Evolutionary conservation across 495 filamentous ascomycete species (phyloP).

Genomic region (Aspergillus funiculosus): DNA sequence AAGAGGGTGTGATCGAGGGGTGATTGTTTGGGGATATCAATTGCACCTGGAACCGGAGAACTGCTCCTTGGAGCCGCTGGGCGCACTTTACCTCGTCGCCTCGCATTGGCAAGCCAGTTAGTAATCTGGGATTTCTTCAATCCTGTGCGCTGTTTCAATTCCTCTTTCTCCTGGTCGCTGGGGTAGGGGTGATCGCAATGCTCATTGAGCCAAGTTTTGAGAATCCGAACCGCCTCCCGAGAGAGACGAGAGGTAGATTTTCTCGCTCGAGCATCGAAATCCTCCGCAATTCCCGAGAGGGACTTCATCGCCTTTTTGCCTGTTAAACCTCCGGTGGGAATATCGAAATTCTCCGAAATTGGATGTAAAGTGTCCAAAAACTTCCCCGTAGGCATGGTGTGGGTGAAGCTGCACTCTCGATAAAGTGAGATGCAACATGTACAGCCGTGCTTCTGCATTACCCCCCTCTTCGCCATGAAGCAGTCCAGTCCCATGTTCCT

Average conservation of each 20-base stretch:
- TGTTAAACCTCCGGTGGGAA: slow-evolving; percentile 30
- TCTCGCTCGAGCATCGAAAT: slow-evolving; percentile 44
- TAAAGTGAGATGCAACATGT: slow-evolving; percentile 74
- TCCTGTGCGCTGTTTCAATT: slow-evolving; percentile 64
- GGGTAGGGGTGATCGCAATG: slow-evolving; percentile 77
- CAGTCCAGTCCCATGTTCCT: slow-evolving; percentile 62
- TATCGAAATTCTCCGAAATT: slow-evolving; percentile 45
- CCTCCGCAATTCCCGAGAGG: slow-evolving; percentile 35
- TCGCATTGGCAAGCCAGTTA: slow-evolving; percentile 84
- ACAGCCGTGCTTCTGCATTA: slow-evolving; percentile 60
- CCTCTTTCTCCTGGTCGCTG: slow-evolving; percentile 71
- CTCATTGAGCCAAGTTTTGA: slow-evolving; percentile 72
- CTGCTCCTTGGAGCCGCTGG: slow-evolving; percentile 51
- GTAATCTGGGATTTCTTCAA: slow-evolving; percentile 70
- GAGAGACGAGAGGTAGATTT: slow-evolving; percentile 61
- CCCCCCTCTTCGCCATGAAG: slow-evolving; percentile 64
- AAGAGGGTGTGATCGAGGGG: slow-evolving; percentile 52
- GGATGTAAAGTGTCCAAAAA: slow-evolving; percentile 48
- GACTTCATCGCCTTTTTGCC: slow-evolving; percentile 38
- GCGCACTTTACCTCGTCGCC: slow-evolving; percentile 67
- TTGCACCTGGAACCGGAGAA: slow-evolving; percentile 53
- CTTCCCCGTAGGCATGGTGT: slow-evolving; percentile 39
- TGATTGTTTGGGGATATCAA: slow-evolving; percentile 58
- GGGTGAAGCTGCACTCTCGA: slow-evolving; percentile 66
- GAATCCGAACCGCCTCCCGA: slow-evolving; percentile 61